Evolutionary conservation across 106 monocot species (phyloP).

Genomic region (Dendrobium huoshanense): DNA sequence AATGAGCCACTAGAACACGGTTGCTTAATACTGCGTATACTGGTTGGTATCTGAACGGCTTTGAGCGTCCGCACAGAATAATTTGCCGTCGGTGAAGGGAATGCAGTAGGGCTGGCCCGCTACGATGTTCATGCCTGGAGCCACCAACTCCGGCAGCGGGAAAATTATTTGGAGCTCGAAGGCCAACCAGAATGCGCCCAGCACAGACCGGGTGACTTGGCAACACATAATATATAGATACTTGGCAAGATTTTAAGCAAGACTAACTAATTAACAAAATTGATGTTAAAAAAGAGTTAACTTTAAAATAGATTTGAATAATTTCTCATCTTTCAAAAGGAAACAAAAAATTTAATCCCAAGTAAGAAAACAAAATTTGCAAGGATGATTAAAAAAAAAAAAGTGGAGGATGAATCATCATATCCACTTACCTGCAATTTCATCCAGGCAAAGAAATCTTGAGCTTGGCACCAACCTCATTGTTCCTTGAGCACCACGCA

Average conservation of each 20-base stretch:
- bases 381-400: neutral
- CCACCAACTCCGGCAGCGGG: constrained; percentile 27
- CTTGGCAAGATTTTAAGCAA: no score
- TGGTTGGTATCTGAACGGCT: no score
- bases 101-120: constrained; percentile 3
- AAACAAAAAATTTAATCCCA: neutral
- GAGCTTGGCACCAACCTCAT: constrained; percentile 71
- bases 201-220: no score
- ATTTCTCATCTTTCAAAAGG: neutral
- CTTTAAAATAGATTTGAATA: neutral
- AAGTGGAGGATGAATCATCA: neutral
- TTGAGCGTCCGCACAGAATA: no score
- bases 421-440: constrained; percentile 63
- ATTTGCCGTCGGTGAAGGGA: neutral
- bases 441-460: constrained; percentile 96
- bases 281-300: no score
- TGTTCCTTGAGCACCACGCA: constrained; percentile 83
- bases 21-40: no score
- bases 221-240: no score
- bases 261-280: no score
- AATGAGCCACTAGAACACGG: no score
- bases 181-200: no score
- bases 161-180: no score
- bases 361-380: neutral
- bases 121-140: constrained; percentile 21